A percentile compares a stretch with the other conserved stretches of the same genome.
Evolutionary conservation across 768 basidiomycete genomes (phyloP).

Genomic region (Mycena latifolia): DNA sequence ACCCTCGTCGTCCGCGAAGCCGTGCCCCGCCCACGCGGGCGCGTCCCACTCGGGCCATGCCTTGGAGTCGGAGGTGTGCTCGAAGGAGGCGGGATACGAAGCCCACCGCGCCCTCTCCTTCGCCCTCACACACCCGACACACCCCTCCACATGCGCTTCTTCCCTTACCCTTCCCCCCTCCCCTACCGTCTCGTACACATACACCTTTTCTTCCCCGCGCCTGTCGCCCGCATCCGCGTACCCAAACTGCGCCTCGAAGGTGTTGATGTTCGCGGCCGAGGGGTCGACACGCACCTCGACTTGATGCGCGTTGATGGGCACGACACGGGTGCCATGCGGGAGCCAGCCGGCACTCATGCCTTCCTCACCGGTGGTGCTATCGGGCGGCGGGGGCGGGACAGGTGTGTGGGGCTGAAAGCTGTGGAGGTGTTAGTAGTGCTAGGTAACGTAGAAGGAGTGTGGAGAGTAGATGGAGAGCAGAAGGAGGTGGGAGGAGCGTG

Average conservation of each 20-base stretch:
- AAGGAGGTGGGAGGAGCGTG: no score
- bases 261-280: neutral
- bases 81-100: no score
- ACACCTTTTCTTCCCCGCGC: neutral
- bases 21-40: no score
- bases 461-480: no score
- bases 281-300: conserved; percentile 23
- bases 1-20: no score
- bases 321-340: conserved; percentile 29
- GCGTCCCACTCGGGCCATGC: no score
- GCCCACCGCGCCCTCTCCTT: conserved; percentile 17
- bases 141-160: conserved; percentile 27
- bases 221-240: neutral
- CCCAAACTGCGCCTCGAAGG: neutral
- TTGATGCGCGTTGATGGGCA: neutral
- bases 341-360: conserved; percentile 57
- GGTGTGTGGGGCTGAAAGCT: conserved; percentile 25
- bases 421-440: no score
- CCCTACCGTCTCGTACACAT: conserved; percentile 21
- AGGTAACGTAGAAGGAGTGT: no score
- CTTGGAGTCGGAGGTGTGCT: no score
- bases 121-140: conserved; percentile 27
- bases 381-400: conserved; percentile 10
- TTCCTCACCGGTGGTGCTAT: conserved; percentile 43
- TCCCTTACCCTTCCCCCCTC: conserved; percentile 9